Conservation (phyloP, 345 rosid genomes). For the Dimocarpus longan region DNA sequence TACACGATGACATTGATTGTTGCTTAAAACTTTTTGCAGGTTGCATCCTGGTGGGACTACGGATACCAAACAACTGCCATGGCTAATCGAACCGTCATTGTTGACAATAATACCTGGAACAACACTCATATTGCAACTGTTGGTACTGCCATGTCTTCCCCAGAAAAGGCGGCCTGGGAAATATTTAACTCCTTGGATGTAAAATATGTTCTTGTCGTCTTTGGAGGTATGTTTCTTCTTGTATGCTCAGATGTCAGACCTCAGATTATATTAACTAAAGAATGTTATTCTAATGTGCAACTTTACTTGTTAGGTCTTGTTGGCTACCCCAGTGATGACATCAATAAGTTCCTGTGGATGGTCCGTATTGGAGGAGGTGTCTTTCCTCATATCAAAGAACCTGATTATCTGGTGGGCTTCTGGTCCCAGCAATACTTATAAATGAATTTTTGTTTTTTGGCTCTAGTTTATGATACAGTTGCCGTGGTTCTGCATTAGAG, state of each 20-base stretch:
- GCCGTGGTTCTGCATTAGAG: neutral
- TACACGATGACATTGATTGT: neutral
- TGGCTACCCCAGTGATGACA: slow-evolving; percentile 99
- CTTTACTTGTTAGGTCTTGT: slow-evolving; percentile 67
- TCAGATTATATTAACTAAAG: neutral
- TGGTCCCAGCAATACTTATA: slow-evolving; percentile 1
- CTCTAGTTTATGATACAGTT: slow-evolving; percentile 2
- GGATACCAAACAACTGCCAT: slow-evolving; percentile 99
- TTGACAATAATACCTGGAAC: slow-evolving; percentile 99
- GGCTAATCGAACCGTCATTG: slow-evolving; percentile 99
- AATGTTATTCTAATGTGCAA: slow-evolving; percentile 32
- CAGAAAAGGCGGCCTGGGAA: slow-evolving; percentile 99
- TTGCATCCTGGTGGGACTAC: slow-evolving; percentile 99
- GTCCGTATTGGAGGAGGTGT: slow-evolving; percentile 99
- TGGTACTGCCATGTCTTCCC: slow-evolving; percentile 99
- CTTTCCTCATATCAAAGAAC: slow-evolving; percentile 96
- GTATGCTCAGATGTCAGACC: neutral
- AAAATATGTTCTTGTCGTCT: slow-evolving; percentile 95
- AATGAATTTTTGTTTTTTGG: neutral
- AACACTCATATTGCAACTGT: slow-evolving; percentile 99
- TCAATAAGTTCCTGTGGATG: slow-evolving; percentile 99
- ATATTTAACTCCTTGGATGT: slow-evolving; percentile 96
- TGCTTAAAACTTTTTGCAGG: slow-evolving; percentile 47
- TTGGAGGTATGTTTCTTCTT: slow-evolving; percentile 75
- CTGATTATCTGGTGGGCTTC: slow-evolving; percentile 78